These are phyloP conservation scores for Nemophila menziesii DNA, from an alignment of 257 asterid species.

Conservation along the genomic window DNA sequence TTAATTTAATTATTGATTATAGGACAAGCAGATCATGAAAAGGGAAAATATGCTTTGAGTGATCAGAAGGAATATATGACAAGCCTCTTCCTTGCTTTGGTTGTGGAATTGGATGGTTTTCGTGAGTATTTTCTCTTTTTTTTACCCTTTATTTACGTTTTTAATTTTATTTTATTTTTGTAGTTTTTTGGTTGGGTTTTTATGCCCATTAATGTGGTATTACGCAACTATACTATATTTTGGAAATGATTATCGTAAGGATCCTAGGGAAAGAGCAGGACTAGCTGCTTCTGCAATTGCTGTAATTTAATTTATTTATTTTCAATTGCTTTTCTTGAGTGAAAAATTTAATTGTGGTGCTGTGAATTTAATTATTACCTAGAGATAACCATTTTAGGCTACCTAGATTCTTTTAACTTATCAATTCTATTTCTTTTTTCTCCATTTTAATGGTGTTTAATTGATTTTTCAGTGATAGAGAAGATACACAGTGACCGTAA, in stretches of 20 bases:
- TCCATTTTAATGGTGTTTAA: too few species aligned
- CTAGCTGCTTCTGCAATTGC: slow-evolving; percentile 97
- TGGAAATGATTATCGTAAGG: slow-evolving; percentile 78
- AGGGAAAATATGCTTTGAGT: slow-evolving; percentile 59
- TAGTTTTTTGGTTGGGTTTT: slow-evolving; percentile 66
- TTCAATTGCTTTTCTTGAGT: too few species aligned
- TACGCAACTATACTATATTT: slow-evolving; percentile 81
- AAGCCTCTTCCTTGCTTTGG: slow-evolving; percentile 96
- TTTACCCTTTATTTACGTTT: background rate
- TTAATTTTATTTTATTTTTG: background rate
- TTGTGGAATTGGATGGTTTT: slow-evolving; percentile 93
- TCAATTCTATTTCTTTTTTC: too few species aligned
- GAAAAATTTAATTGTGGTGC: too few species aligned
- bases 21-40: slow-evolving; percentile 38
- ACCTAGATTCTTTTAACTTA: too few species aligned
- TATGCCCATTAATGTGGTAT: slow-evolving; percentile 91
- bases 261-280: slow-evolving; percentile 97
- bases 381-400: too few species aligned
- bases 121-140: slow-evolving; percentile 37
- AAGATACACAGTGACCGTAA: too few species aligned
- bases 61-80: slow-evolving; percentile 73
- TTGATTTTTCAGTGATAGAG: too few species aligned
- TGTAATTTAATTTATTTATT: too few species aligned
- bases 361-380: too few species aligned
- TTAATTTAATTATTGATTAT: slow-evolving; percentile 9